A percentile compares a stretch with the other conserved stretches of the same genome.
Conservation (phyloP, 2,329 filamentous ascomycete genomes). For the Nemania sp. region DNA sequence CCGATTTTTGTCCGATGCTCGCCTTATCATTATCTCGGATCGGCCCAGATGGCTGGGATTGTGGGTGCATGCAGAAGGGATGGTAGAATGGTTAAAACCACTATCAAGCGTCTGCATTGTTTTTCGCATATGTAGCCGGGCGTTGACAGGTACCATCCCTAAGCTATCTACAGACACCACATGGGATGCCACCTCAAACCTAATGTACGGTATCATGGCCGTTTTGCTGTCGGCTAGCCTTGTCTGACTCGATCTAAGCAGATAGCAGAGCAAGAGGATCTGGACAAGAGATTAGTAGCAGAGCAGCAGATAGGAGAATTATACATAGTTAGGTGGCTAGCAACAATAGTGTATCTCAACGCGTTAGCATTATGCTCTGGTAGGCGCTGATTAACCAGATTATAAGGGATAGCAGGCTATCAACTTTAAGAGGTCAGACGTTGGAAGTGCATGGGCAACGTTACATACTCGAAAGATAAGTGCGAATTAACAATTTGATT, state of each 20-base stretch:
- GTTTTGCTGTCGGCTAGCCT: too few species aligned
- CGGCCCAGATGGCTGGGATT: constrained; percentile 17
- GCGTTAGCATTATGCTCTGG: neutral
- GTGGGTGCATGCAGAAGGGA: too few species aligned
- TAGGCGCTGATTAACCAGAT: neutral
- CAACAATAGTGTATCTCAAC: neutral
- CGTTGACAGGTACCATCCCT: too few species aligned
- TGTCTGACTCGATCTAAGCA: neutral
- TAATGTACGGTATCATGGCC: too few species aligned
- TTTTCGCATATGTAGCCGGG: too few species aligned
- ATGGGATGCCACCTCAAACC: too few species aligned
- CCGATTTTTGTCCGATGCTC: neutral
- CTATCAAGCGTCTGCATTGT: too few species aligned
- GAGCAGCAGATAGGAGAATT: neutral
- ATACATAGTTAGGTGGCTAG: neutral
- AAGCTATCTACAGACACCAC: too few species aligned
- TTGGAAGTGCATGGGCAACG: constrained; percentile 29
- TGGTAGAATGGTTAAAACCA: too few species aligned
- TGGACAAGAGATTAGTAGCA: neutral
- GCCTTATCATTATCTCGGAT: neutral
- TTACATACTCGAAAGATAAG: constrained; percentile 30
- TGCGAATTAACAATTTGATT: neutral
- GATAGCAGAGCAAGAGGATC: neutral
- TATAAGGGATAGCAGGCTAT: neutral
- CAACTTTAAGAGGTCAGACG: neutral